A percentile compares a stretch with the other conserved stretches of the same genome.
phyloP scores from a whole-genome alignment of 805 yeast species.

The Millerago galiae region DNA sequence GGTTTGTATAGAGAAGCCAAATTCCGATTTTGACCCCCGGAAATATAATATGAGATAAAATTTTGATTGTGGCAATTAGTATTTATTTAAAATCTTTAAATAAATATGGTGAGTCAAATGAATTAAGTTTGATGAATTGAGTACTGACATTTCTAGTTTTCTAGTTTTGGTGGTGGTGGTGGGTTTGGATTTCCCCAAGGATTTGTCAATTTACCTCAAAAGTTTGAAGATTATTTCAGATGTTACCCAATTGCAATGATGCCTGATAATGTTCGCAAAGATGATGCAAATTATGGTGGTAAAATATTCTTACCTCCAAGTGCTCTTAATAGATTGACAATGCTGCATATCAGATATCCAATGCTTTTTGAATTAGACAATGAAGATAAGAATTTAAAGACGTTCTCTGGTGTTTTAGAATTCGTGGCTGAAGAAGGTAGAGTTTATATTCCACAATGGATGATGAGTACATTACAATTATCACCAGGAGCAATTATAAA shows the following conservation, averaged over 20 bases:
- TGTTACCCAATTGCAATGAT: conserved; percentile 90
- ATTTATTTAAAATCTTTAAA: too few relatives aligned
- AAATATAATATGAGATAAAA: too few relatives aligned
- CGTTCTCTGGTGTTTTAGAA: conserved; percentile 94
- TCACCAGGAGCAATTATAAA: conserved; percentile 78
- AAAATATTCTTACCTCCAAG: conserved; percentile 93
- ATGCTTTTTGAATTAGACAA: conserved; percentile 83
- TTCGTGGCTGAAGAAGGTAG: conserved; percentile 97
- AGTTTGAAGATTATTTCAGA: conserved; percentile 82
- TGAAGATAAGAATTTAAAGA: conserved; percentile 50
- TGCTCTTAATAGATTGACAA: conserved; percentile 79
- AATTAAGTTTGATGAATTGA: too few relatives aligned
- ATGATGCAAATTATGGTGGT: conserved; percentile 88
- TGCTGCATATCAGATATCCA: conserved; percentile 90
- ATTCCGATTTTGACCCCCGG: background rate
- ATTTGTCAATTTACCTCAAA: conserved; percentile 30
- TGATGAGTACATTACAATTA: conserved; percentile 70
- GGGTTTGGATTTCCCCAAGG: conserved; percentile 16
- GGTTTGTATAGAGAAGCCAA: background rate
- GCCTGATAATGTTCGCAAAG: conserved; percentile 61
- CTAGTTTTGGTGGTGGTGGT: conserved; percentile 29
- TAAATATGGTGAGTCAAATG: background rate
- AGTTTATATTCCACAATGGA: conserved; percentile 93
- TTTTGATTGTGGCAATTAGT: background rate
- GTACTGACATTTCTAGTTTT: conserved; percentile 23